Conservation (phyloP, 805 yeast species). For the Saccharomyces paradoxus region DNA sequence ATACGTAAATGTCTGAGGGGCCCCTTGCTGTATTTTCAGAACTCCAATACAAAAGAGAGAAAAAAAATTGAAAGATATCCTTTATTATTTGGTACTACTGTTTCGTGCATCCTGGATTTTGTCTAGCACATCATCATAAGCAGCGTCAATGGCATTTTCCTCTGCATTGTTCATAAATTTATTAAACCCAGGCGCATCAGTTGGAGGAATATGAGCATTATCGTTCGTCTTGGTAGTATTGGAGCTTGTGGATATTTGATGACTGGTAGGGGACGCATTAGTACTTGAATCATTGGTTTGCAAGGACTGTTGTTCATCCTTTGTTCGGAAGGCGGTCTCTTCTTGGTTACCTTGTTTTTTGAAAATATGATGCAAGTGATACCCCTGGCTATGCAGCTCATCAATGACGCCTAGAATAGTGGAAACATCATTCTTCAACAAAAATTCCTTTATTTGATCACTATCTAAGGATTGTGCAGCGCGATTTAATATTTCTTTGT, state of each 20-base stretch:
- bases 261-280: not conserved
- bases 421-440: conserved; percentile 33
- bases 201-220: conserved; percentile 1
- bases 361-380: conserved; percentile 32
- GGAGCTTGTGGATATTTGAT: not conserved
- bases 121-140: conserved; percentile 37
- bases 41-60: not conserved
- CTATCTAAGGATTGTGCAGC: conserved; percentile 30
- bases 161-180: conserved; percentile 13
- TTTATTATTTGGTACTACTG: conserved; percentile 1
- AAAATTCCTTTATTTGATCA: conserved; percentile 32
- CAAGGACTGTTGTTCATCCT: not conserved
- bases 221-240: not conserved
- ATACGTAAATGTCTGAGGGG: not conserved
- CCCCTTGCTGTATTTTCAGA: not conserved
- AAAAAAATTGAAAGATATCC: not conserved
- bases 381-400: conserved; percentile 35
- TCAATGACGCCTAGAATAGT: conserved; percentile 34
- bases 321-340: not conserved
- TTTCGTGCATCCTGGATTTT: conserved; percentile 30
- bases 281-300: not conserved
- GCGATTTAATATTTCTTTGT: conserved; percentile 19
- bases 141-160: conserved; percentile 29
- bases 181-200: conserved; percentile 1
- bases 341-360: conserved; percentile 16